These are phyloP conservation scores for Salix arbutifolia DNA, from an alignment of 345 rosid species.

Conservation along the genomic window DNA sequence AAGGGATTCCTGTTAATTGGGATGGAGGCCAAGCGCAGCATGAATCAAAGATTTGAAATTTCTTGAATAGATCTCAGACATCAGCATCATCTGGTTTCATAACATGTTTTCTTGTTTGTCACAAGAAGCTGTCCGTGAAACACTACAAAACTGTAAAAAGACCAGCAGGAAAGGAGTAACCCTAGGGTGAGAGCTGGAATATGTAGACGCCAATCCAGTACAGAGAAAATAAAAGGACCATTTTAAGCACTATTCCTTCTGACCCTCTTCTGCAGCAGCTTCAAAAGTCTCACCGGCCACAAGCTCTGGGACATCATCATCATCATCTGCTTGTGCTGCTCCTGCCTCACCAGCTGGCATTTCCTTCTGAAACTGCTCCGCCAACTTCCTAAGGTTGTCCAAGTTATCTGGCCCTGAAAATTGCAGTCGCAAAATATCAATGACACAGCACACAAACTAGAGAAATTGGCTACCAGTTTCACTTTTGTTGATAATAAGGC, in stretches of 20 bases:
- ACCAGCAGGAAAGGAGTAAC: neutral
- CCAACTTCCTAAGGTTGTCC: conserved; percentile 83
- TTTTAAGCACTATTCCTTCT: neutral
- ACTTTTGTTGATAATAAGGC: neutral
- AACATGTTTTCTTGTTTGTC: neutral
- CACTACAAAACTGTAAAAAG: neutral
- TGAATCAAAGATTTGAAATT: neutral
- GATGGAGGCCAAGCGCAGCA: neutral
- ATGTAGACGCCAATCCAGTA: neutral
- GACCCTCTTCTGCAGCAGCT: neutral
- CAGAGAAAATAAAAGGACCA: neutral
- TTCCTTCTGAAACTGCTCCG: conserved; percentile 83
- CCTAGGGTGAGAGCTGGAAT: neutral
- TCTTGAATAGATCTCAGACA: neutral
- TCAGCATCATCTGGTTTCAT: neutral
- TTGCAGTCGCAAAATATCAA: neutral
- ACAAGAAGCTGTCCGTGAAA: too few relatives aligned
- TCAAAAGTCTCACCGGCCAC: neutral
- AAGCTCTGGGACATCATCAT: neutral
- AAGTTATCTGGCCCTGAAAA: conserved; percentile 77
- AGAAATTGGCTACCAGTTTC: neutral
- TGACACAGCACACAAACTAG: neutral
- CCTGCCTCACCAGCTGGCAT: conserved; percentile 37
- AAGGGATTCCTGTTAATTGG: neutral
- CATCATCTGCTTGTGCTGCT: conserved; percentile 49